Base-by-base conservation (phyloP, 202 grass and related monocot genomes). In the Eragrostis tef region DNA sequence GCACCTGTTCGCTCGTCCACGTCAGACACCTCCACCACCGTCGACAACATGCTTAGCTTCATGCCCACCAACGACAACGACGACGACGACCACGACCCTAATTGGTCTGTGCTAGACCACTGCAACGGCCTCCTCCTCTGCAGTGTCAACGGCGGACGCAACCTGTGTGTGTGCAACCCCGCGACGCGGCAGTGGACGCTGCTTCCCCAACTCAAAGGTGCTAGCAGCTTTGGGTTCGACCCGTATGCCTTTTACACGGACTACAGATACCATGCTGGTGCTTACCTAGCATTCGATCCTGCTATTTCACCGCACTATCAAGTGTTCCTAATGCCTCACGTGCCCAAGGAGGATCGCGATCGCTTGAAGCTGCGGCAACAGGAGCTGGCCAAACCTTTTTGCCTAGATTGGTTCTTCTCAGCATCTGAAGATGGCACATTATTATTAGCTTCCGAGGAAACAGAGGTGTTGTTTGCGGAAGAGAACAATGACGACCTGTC, bases 221-320 rank as follows among this genome's bases (percentile, higher is more conserved):
- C 3, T 4, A 5, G 3, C 15, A 5, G 14, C 8, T 39, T 39
- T 39, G 34, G 34, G 34, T 39, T 39, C 34, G 34, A 39, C 6
- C 34, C 34, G 34, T 4, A 39, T 39, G 34, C 29, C 29, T 31
- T 31, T 31, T 2, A 31, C 29, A 39, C 34, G 34, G 3, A 39
- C 3, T 39, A 39, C 34, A 39, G 34, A 39, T 39, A 5, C 34
- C 6, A 39, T 39, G 10, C 9, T 2, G 13, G 17, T 62, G 25
- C 47, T 1, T 79, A 67, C 20, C 63, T 79, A 13, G 19, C 2
- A 12, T 79, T 67, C 6, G 63, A 56, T 36, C 63, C 77, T 22
- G 63, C 77, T 4, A 15, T 79, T 12, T 79, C 63, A 21, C 17
- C 45, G 10, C 61, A 39, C 27, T 67, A 79, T 11, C 16, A 71